A percentile compares a stretch with the other conserved stretches of the same genome.
Conservation (phyloP, 306 rosid species). For the Inga oerstediana region DNA sequence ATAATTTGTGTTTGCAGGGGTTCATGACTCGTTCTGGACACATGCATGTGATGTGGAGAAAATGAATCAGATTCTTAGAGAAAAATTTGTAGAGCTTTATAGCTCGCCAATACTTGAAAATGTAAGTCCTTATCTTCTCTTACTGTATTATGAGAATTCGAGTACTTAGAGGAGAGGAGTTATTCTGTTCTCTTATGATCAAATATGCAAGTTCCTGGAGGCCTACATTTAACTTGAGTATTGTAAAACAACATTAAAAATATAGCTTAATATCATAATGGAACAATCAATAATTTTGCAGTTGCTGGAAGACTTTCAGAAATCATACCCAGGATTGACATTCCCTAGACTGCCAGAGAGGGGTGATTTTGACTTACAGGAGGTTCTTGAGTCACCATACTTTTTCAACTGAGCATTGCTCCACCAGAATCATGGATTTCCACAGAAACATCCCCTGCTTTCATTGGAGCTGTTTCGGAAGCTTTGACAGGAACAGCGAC, state of each 20-base stretch:
- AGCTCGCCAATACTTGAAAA: slow-evolving; percentile 57
- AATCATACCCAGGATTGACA: slow-evolving; percentile 63
- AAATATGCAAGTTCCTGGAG: background rate
- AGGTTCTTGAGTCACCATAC: slow-evolving; percentile 79
- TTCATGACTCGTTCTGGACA: slow-evolving; percentile 92
- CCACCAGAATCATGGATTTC: slow-evolving; percentile 1
- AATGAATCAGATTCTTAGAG: slow-evolving; percentile 74
- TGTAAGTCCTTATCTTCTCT: slow-evolving; percentile 18
- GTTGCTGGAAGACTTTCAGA: slow-evolving; percentile 72
- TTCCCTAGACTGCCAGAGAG: slow-evolving; percentile 74
- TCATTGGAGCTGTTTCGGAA: slow-evolving; percentile 6
- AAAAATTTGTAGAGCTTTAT: slow-evolving; percentile 82
- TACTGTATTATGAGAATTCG: background rate
- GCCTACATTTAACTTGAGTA: background rate
- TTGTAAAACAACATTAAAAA: background rate
- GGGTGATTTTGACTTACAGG: slow-evolving; percentile 71
- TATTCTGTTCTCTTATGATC: background rate
- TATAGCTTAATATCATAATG: slow-evolving; percentile 8
- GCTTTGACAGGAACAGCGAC: slow-evolving; percentile 23
- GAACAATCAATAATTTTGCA: slow-evolving; percentile 40
- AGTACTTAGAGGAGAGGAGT: background rate
- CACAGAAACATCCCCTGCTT: slow-evolving; percentile 19
- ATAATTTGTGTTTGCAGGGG: slow-evolving; percentile 58
- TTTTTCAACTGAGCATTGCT: slow-evolving; percentile 65
- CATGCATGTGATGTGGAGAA: slow-evolving; percentile 79